Percentiles rank a stretch among this genome's conserved stretches.
These are phyloP conservation scores for Trichosporon ovoides DNA, from an alignment of 1,284 basidiomycete genomes.

Conservation along the genomic window DNA sequence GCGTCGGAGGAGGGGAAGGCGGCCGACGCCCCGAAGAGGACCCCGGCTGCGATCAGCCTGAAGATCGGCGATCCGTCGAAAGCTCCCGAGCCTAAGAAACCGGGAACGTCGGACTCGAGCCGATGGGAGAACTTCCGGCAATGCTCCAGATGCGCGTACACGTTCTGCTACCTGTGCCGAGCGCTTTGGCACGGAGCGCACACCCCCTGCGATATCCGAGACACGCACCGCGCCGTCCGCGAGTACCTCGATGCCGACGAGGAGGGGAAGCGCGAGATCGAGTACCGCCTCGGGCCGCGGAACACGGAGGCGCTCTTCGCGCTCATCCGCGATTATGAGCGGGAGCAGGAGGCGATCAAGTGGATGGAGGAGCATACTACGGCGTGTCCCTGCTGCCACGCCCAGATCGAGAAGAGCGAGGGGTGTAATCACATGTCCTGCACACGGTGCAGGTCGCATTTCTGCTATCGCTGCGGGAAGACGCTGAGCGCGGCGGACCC, in stretches of 20 bases:
- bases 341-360: slow-evolving; percentile 12
- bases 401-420: slow-evolving; percentile 44
- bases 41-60: slow-evolving; percentile 1
- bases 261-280: slow-evolving; percentile 15
- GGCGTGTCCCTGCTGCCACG: slow-evolving; percentile 42
- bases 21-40: no score
- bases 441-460: slow-evolving; percentile 39
- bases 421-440: slow-evolving; percentile 50
- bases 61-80: slow-evolving; percentile 21
- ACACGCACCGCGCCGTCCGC: slow-evolving; percentile 19
- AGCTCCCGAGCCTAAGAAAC: neutral
- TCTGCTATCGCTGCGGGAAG: slow-evolving; percentile 44
- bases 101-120: neutral
- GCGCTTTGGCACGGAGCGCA: slow-evolving; percentile 45
- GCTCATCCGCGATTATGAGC: slow-evolving; percentile 10
- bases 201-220: slow-evolving; percentile 31
- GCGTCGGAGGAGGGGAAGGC: neutral
- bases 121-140: slow-evolving; percentile 35
- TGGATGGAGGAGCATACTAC: slow-evolving; percentile 42
- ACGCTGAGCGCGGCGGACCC: slow-evolving; percentile 37
- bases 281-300: slow-evolving; percentile 5
- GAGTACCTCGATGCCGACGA: slow-evolving; percentile 40
- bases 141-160: slow-evolving; percentile 35
- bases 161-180: slow-evolving; percentile 42
- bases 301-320: slow-evolving; percentile 8